These are phyloP conservation scores for Croton laevigatus DNA, from an alignment of 441 rosid species.

Conservation along the genomic window DNA sequence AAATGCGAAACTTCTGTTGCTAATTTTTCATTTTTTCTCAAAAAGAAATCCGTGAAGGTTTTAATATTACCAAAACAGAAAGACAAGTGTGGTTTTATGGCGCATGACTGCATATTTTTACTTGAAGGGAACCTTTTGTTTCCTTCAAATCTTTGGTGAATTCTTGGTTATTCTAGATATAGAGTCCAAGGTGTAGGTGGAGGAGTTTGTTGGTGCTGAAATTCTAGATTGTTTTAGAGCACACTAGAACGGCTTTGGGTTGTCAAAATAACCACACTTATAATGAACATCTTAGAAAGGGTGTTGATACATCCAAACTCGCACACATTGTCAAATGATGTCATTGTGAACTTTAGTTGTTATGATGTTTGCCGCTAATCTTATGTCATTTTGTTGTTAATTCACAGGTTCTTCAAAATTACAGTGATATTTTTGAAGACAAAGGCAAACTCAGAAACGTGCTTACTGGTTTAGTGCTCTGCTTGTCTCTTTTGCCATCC, in stretches of 20 bases:
- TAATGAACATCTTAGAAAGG: not conserved
- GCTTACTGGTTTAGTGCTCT: constrained; percentile 65
- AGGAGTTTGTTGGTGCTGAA: not conserved
- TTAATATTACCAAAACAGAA: not conserved
- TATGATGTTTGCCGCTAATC: constrained; percentile 7
- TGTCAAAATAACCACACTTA: not conserved
- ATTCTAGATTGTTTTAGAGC: not conserved
- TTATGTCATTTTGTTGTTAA: constrained; percentile 16
- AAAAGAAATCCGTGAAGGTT: not conserved
- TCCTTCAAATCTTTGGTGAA: constrained; percentile 1
- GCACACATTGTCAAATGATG: too few species aligned
- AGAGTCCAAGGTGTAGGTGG: not conserved
- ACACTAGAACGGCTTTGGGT: not conserved
- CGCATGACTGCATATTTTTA: not conserved
- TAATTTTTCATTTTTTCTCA: not conserved
- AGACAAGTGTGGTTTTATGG: not conserved
- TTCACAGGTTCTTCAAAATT: constrained; percentile 75
- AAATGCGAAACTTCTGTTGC: not conserved
- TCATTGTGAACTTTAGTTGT: constrained; percentile 5
- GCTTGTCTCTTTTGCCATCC: constrained; percentile 67
- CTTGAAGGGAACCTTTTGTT: not conserved
- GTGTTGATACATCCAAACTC: not conserved
- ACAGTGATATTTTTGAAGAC: constrained; percentile 70
- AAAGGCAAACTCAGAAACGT: constrained; percentile 66
- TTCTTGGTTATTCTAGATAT: not conserved